Evolutionary conservation across 2,329 filamentous ascomycete species (phyloP).

Genomic region (Fusarium sp.): DNA sequence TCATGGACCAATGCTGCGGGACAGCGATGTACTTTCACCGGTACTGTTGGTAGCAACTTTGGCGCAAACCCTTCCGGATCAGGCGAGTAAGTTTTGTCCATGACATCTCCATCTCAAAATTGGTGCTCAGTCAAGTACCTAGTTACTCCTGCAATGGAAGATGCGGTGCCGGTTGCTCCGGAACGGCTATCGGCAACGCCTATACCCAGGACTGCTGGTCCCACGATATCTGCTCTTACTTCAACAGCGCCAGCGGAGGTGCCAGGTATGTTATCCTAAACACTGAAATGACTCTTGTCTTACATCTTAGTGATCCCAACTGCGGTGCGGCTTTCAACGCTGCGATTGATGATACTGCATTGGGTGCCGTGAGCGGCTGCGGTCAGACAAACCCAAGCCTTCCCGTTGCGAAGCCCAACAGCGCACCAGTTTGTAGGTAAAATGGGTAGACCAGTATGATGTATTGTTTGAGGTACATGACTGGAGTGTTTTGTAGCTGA

Average conservation of each 20-base stretch:
- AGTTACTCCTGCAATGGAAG: conserved; percentile 63
- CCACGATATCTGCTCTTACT: conserved; percentile 63
- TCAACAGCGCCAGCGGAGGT: conserved; percentile 60
- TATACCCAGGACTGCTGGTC: conserved; percentile 64
- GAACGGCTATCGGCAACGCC: conserved; percentile 56
- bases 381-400: conserved; percentile 50
- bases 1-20: conserved; percentile 58
- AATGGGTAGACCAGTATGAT: too few relatives aligned
- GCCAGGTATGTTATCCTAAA: conserved; percentile 49
- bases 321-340: conserved; percentile 58
- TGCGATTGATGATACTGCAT: conserved; percentile 56
- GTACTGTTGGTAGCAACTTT: conserved; percentile 60
- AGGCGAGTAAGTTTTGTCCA: conserved; percentile 54
- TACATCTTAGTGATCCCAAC: conserved; percentile 55
- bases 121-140: background rate
- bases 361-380: conserved; percentile 52
- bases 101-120: fast-evolving
- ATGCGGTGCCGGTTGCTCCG: conserved; percentile 59
- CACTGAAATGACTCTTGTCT: background rate
- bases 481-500: too few relatives aligned
- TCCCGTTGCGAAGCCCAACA: conserved; percentile 42
- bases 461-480: background rate
- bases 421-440: conserved; percentile 43
- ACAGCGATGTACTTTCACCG: conserved; percentile 56
- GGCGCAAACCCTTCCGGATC: conserved; percentile 54